Evolutionary conservation across 208 protist species (phyloP).

Genomic region (Wallacemonas sp.): DNA sequence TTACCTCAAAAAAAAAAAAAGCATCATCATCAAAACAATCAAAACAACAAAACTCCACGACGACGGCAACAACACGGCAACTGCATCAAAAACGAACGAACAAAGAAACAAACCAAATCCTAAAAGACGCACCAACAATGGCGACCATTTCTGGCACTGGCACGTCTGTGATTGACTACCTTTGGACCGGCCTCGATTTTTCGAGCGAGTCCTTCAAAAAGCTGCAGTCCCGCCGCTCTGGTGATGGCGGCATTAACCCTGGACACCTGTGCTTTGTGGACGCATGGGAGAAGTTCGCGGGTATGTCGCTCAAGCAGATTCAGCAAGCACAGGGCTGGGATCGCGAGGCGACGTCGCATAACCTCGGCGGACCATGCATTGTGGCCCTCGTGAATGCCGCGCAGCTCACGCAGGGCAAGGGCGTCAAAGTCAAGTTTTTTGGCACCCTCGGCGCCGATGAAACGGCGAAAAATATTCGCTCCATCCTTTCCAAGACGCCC

Average conservation of each 20-base stretch:
- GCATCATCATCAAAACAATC: background rate
- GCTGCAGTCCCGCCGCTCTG: constrained; percentile 16
- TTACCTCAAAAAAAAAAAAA: background rate
- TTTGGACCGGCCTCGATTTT: constrained; percentile 36
- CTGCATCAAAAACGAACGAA: background rate
- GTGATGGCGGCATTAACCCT: constrained; percentile 24
- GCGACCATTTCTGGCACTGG: constrained; percentile 27
- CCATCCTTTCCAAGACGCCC: constrained; percentile 23
- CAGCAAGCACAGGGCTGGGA: constrained; percentile 24
- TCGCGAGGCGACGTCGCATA: constrained; percentile 22
- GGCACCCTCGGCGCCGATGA: constrained; percentile 18
- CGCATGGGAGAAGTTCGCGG: constrained; percentile 28
- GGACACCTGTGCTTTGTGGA: constrained; percentile 29
- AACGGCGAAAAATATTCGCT: constrained; percentile 14
- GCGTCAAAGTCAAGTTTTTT: constrained; percentile 23
- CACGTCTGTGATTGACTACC: constrained; percentile 33
- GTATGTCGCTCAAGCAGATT: constrained; percentile 25
- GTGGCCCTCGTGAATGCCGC: constrained; percentile 25
- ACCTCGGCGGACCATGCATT: constrained; percentile 30
- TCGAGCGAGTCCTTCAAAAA: constrained; percentile 32
- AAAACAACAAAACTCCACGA: background rate
- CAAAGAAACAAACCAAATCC: background rate
- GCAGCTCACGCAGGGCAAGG: constrained; percentile 17
- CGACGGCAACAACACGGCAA: background rate
- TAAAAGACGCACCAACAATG: constrained; percentile 17